Percentiles rank a stretch among this genome's conserved stretches.
Conservation (phyloP, 2,329 filamentous ascomycete genomes). For the Pyricularia grisea region DNA sequence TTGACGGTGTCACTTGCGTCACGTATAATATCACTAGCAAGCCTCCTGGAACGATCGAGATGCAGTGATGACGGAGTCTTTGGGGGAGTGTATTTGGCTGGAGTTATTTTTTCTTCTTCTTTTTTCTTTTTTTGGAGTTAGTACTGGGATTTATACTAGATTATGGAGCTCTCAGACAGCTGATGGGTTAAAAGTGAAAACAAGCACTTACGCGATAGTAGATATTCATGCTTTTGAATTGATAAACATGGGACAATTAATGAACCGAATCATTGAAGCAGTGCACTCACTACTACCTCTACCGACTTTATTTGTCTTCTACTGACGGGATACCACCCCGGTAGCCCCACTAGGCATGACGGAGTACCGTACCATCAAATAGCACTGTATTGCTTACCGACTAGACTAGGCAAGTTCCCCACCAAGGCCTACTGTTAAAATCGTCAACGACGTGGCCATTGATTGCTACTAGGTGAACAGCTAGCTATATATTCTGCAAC, state of each 20-base stretch:
- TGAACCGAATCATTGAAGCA: neutral
- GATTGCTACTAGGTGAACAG: neutral
- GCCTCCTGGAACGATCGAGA: slow-evolving; percentile 60
- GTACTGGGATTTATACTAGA: neutral
- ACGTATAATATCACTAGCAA: slow-evolving; percentile 50
- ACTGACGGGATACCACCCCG: neutral
- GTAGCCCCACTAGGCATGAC: neutral
- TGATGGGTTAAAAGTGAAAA: neutral
- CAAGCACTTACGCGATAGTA: neutral
- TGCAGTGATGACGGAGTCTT: slow-evolving; percentile 22
- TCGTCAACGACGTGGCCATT: neutral
- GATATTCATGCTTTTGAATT: neutral
- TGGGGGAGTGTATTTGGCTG: neutral
- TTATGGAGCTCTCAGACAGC: neutral
- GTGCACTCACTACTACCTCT: no score
- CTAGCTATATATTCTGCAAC: neutral
- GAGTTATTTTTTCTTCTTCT: neutral
- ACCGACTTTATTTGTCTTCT: no score
- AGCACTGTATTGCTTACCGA: neutral
- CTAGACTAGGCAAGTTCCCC: neutral
- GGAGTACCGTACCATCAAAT: neutral
- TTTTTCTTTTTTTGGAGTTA: neutral
- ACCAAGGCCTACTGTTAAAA: neutral
- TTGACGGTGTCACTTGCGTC: slow-evolving; percentile 62
- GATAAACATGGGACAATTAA: neutral